These are phyloP conservation scores for Pseudopithomyces chartarum DNA, from an alignment of 2,329 filamentous ascomycete genomes.

Conservation along the genomic window DNA sequence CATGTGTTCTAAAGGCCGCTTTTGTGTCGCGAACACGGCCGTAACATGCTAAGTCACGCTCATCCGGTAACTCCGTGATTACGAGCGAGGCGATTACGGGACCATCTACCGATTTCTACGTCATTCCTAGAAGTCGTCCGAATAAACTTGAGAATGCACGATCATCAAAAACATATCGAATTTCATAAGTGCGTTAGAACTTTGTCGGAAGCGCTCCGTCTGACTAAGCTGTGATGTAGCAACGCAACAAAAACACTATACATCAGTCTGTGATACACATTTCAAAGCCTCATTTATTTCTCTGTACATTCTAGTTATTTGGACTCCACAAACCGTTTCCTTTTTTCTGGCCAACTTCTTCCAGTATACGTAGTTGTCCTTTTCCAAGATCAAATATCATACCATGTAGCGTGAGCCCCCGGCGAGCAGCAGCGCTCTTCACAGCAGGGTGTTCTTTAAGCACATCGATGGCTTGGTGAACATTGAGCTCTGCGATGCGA, in stretches of 20 bases:
- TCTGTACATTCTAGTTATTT: background rate
- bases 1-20: background rate
- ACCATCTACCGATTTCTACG: conserved; percentile 3
- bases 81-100: background rate
- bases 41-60: background rate
- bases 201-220: background rate
- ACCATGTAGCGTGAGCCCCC: conserved; percentile 77
- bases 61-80: conserved; percentile 5
- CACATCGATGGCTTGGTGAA: conserved; percentile 69
- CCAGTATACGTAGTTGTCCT: conserved; percentile 60
- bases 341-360: conserved; percentile 28
- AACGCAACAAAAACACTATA: background rate
- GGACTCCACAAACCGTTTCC: conserved; percentile 22
- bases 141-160: background rate
- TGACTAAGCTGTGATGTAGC: background rate
- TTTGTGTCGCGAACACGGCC: background rate
- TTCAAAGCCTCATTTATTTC: background rate
- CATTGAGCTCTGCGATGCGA: conserved; percentile 77
- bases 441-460: conserved; percentile 72
- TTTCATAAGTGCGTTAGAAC: background rate
- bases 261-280: conserved; percentile 1
- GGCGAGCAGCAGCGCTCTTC: conserved; percentile 70
- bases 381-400: conserved; percentile 71
- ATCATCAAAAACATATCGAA: background rate
- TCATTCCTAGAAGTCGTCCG: background rate